Base-by-base conservation (phyloP, 2,329 filamentous ascomycete species). In the Exophiala oligosperma region DNA sequence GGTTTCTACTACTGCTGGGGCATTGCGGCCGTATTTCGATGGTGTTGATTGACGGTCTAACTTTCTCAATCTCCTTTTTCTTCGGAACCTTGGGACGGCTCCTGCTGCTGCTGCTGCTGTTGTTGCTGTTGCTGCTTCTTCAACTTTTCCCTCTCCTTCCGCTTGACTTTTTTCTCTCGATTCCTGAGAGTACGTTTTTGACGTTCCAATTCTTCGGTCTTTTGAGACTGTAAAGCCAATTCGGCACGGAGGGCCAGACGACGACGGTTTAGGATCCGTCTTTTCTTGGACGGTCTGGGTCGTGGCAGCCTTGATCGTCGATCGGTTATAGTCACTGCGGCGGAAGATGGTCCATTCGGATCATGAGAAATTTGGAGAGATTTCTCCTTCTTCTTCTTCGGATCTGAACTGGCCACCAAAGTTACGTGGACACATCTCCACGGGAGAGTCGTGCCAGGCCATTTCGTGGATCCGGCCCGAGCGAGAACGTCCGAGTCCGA, bases 151-250 rank as follows among this genome's bases (percentile, higher is more conserved):
- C 60, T 54, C 46, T 59, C 58, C 56, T 62, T 61, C 11, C 62
- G 62, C 50, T 66, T 65, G 24, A 66, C 60, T 49, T 65, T 67
- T 54, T 65, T 65, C 51, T 67, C 65, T 17, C 64, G 62, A 40
- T 65, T 65, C 6, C 63, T 53, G 11, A 57, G 50, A 35, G 59
- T 67, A 40, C 64, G 54, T 52, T 65, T 67, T 56, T 65, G 60
- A 9, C 49, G 40, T 54, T 65, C 63, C 14, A 51, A 52, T 54
- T 60, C 56, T 37, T 64, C 62, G n/a, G 56, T 53, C n/a, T 40
- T 57, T 35, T 57, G 57, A n/a, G 54, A 49, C 54, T 61, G 55
- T 1, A 17, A 54, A 9, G 57, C 51, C 12, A 56, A 41, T 41
- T 60, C 49, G 8, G 43, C 49, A 6, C 56, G 50, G 17, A 57